Base-by-base conservation (phyloP, 2,329 filamentous ascomycete genomes). In the Ophiostoma ips region DNA sequence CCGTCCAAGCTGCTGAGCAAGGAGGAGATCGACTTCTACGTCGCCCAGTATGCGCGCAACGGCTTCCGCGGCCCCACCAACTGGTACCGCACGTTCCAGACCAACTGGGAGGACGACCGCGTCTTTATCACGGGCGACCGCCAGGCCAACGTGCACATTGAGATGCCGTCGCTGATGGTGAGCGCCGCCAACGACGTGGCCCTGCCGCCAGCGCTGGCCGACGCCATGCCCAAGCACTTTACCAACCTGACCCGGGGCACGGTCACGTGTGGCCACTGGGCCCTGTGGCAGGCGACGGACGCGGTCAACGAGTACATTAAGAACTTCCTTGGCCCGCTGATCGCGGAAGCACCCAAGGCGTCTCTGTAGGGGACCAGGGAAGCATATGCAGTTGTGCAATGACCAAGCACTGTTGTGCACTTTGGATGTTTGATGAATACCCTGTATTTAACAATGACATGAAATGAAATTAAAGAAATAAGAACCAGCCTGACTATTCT, bases 11-110 rank as follows among this genome's bases (percentile, higher is more conserved):
- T 94, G 37, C 57, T 94, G 55, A 74, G 68, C 53, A 70, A 76
- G 34, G 79, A 84, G 61, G 84, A 89, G 65, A 64, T 90, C 41
- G 80, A 89, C 50, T 84, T 79, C 66, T 95, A 95, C 64, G 78
- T 78, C 16, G 66, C 76, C 30, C 73, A 88, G 66, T 94, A 82
- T 65, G 64, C 70, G n/a, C 73, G 76, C 38, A 76, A 81, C 60
- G 87, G 87, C 43, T 65, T 96, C 56, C 77, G 81, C 56, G 87
- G 87, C 1, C 86, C 87, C 15, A 70, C 87, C 53, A 92, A 89
- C 66, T 95, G 87, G 86, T 98, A 98, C 68, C 80, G 88, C 40
- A 84, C 77, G 3, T 71, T 77, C 18, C 69, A 76, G 63, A 64
- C 82, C 55, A 95, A 94, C 65, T 84, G 72, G 61, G 75, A 86